Base-by-base conservation (phyloP, 768 basidiomycete genomes). In the Phlebiopsis flavidoalba region DNA sequence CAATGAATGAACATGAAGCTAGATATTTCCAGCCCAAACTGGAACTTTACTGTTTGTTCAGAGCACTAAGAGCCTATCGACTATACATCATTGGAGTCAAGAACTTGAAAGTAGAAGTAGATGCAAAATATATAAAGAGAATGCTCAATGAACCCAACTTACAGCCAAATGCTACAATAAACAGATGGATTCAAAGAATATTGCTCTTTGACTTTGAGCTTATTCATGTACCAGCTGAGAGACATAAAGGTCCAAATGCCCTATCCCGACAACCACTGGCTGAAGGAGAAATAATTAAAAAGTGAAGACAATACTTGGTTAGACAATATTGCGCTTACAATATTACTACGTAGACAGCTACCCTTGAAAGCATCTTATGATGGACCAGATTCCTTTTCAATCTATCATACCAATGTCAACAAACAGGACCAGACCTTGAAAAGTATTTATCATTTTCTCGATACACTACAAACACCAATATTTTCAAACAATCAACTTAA, bases 141-240 rank as follows among this genome's bases (percentile, higher is more conserved):
- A 80, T 79, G 76, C 49, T 80, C 3, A 76, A 78, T 52, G 59
- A 73, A 8, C 77, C 77, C 1, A 74, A 78, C 36, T 17, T 74
- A 0, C 69, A 70, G 17, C 76, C 75, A 0, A 76, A 73, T 58
- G 72, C 76, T 0, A 60, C 76, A 0, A 74, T 79, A 5, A 80
- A 79, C 55, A 53, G 71, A 14, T 80, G 79, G 78, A 76, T 79
- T 31, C 65, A 69, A 50, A 72, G 68, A 14, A 77, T 79, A 12
- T 59, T 75, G 5, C 51, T 74, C 19, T 79, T 76, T 47, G 58
- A 73, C 52, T 79, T 80, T 54, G 64, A 61, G 19, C 60, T 80
- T 0, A 47, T 66, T 0, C 79, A 80, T 60, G 69, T 79, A 0
- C 75, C 76, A 0, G 78, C 66, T 14, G 62, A 62, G 0, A 66